Base-by-base conservation (phyloP, 306 rosid species). In the Fagus sylvatica region DNA sequence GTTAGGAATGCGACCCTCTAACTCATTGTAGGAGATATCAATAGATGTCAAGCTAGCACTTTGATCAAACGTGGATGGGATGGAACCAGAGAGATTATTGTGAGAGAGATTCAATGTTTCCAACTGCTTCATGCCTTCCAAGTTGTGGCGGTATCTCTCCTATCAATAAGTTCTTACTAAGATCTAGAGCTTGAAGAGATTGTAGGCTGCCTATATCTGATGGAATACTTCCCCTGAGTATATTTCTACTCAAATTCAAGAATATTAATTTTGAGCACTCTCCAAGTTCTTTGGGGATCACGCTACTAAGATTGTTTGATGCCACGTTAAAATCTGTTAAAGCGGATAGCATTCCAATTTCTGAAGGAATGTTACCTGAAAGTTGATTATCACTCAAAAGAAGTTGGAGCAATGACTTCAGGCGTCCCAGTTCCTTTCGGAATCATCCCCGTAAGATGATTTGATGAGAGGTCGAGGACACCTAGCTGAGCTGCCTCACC, bases 21-120 rank as follows among this genome's bases (percentile, higher is more conserved):
- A 56, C 37, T 77, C 48, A 69, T 77, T 77, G 56, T 54, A 54
- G 37, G 75, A 77, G 5, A 69, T 43, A 57, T 77, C 69, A n/a
- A 56, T 34, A n/a, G 2, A 33, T 2, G n/a, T 16, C 68, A 68
- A 54, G 42, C 68, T 48, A 4, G n/a, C 43, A 66, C 67, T 68
- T 7, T 32, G 6, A 15, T 53, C 67, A 1, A 76, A 76, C 11
- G 32, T 41, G 5, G 34, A 5, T 16, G 74, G 80, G 28, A 76
- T 68, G 41, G 22, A 68, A 8, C 80, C 46, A 13, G 46, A 67
- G 5, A 76, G 74, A 5, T 67, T 53, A 41, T 89, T 89, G 36
- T 76, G 81, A 15, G 90, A 87, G 32, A 83, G 82, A 69, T 89
- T 85, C 77, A 89, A 79, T 53, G 13, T 4, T 64, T 62, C 73